Conservation (phyloP, 805 yeast genomes). For the Starmerella sirachaensis region DNA sequence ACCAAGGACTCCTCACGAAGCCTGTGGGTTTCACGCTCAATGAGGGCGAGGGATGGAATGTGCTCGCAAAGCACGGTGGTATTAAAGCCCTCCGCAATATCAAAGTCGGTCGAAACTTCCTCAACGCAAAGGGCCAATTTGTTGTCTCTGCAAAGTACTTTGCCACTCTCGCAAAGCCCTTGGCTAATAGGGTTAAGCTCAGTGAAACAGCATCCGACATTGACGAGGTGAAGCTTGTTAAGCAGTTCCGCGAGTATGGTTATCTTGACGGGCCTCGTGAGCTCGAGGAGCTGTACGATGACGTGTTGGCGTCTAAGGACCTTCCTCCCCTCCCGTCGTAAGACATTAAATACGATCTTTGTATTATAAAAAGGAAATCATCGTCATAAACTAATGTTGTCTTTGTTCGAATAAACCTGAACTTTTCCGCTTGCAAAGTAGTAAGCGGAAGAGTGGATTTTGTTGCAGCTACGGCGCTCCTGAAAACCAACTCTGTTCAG, state of each 20-base stretch:
- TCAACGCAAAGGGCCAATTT: constrained; percentile 20
- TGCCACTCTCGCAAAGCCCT: constrained; percentile 9
- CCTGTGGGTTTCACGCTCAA: constrained; percentile 50
- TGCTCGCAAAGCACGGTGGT: constrained; percentile 4
- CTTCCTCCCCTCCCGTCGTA: neutral
- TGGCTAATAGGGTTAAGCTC: constrained; percentile 6
- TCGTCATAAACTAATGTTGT: too few relatives aligned
- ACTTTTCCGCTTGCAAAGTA: too few relatives aligned
- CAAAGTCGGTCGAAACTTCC: constrained; percentile 13
- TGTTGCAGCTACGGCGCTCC: too few relatives aligned
- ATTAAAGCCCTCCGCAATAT: constrained; percentile 2
- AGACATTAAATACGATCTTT: too few relatives aligned
- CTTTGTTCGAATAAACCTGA: too few relatives aligned
- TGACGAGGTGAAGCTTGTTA: constrained; percentile 11
- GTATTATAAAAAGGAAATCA: too few relatives aligned
- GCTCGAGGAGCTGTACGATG: constrained; percentile 20
- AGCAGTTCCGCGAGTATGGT: constrained; percentile 24
- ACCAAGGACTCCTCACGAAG: constrained; percentile 52
- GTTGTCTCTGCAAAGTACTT: constrained; percentile 20
- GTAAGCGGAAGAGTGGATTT: too few relatives aligned
- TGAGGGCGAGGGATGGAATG: constrained; percentile 67
- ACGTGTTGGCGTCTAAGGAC: neutral
- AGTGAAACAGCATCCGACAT: constrained; percentile 10
- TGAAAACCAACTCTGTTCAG: too few relatives aligned
- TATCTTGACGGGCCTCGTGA: constrained; percentile 22